Conservation (phyloP, 2,329 filamentous ascomycete species). For the Scorias spongiosa region DNA sequence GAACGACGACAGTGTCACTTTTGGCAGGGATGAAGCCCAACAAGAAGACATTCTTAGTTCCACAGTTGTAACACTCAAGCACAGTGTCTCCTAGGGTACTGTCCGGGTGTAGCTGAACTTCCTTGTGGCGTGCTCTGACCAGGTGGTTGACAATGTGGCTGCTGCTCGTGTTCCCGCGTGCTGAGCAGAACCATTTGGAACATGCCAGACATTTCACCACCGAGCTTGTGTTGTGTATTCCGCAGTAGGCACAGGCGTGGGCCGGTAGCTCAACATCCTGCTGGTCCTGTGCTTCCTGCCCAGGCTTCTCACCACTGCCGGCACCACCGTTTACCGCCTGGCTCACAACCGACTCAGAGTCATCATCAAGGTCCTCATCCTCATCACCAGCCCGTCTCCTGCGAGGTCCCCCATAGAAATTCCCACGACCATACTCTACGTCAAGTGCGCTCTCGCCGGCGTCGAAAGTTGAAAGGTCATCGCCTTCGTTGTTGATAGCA, state of each 20-base stretch:
- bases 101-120: conserved; percentile 88
- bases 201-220: conserved; percentile 94
- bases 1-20: conserved; percentile 92
- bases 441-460: conserved; percentile 68
- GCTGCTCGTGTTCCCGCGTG: conserved; percentile 87
- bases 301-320: conserved; percentile 29
- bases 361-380: conserved; percentile 66
- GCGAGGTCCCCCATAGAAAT: conserved; percentile 43
- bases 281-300: conserved; percentile 53
- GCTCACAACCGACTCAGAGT: conserved; percentile 58
- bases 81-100: conserved; percentile 91
- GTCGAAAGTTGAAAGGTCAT: conserved; percentile 39
- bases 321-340: conserved; percentile 63
- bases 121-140: conserved; percentile 92
- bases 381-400: conserved; percentile 73
- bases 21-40: conserved; percentile 97
- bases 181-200: conserved; percentile 98
- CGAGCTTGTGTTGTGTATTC: conserved; percentile 86
- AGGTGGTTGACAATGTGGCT: conserved; percentile 98
- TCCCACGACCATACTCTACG: conserved; percentile 40
- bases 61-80: conserved; percentile 97
- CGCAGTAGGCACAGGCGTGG: conserved; percentile 95
- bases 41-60: conserved; percentile 96
- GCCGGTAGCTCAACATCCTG: conserved; percentile 63
- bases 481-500: conserved; percentile 65